Conservation (phyloP, 345 rosid species). For the Rhizophora mangle region DNA sequence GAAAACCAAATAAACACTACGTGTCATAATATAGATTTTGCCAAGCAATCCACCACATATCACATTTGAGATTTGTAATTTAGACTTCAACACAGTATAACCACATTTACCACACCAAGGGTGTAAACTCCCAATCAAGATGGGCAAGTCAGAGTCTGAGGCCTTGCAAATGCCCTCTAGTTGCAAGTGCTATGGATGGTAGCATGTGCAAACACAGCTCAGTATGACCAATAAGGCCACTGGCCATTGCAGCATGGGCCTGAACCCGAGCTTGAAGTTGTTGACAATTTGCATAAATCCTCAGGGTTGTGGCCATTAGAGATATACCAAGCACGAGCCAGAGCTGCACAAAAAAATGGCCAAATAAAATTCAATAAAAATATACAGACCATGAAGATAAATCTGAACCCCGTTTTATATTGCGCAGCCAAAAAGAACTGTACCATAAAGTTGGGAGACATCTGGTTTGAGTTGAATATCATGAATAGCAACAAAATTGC, state of each 20-base stretch:
- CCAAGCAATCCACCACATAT: background rate
- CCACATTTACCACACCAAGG: constrained; percentile 8
- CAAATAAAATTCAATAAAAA: background rate
- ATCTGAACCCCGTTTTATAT: background rate
- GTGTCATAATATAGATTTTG: background rate
- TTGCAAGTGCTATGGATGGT: constrained; percentile 23
- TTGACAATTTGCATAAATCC: constrained; percentile 32
- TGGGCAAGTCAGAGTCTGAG: constrained; percentile 34
- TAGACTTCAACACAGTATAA: background rate
- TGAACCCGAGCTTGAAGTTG: constrained; percentile 33
- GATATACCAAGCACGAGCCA: constrained; percentile 33
- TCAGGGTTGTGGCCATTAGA: constrained; percentile 30
- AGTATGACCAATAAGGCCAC: constrained; percentile 29
- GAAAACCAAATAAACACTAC: background rate
- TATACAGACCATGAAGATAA: background rate
- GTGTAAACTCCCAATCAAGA: constrained; percentile 28
- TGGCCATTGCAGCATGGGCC: constrained; percentile 27
- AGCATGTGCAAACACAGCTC: constrained; percentile 31
- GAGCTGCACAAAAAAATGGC: constrained; percentile 3
- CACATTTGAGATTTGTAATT: background rate
- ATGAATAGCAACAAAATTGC: constrained; percentile 29
- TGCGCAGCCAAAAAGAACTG: background rate
- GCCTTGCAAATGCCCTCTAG: constrained; percentile 30
- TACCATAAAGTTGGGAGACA: constrained; percentile 30
- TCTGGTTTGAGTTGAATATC: constrained; percentile 29